Base-by-base conservation (phyloP, 345 rosid species). In the Hibiscus mutabilis region DNA sequence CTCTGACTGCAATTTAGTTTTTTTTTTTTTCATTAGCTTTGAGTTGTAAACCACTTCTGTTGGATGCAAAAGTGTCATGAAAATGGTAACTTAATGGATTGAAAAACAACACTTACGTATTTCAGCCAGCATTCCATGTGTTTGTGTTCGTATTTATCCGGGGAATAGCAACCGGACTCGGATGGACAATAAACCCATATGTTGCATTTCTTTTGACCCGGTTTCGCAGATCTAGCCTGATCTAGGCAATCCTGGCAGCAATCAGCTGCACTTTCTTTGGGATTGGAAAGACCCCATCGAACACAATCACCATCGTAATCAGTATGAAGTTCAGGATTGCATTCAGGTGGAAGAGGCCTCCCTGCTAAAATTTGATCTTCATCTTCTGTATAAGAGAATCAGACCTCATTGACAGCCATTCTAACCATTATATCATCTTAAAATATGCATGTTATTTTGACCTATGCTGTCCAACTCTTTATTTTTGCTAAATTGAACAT, bases 191-290 rank as follows among this genome's bases (percentile, higher is more conserved):
- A n/a, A n/a, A n/a, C n/a, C n/a, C n/a, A 96, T 61, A 87, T 79
- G 80, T 96, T 96, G 89, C 99, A 96, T 78, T 74, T 92, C 74
- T 77, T 82, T 79, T 91, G 87, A 65, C 89, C 96, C 12, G 93
- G 91, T 57, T 80, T 86, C 0, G 96, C 97, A 51, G 31, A 69
- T 73, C 82, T 86, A 60, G 99, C 95, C 67, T 92, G 99, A 77
- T 92, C 96, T 74, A 91, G 77, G 82, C 99, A 96, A 62, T 97
- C 95, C 73, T 92, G 93, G 82, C 98, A 96, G 81, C 99, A 96
- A 73, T 92, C 97, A 16, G 96, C 99, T 35, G 98, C 99, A 81
- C 98, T 96, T 78, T 92, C 97, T 84, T 91, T 89, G 65, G 81
- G 98, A 78, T 92, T 91, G 14, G 96, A 86, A 27, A 89, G 96